These are phyloP conservation scores for Apiospora marii DNA, from an alignment of 2,329 filamentous ascomycete genomes.

Conservation along the genomic window DNA sequence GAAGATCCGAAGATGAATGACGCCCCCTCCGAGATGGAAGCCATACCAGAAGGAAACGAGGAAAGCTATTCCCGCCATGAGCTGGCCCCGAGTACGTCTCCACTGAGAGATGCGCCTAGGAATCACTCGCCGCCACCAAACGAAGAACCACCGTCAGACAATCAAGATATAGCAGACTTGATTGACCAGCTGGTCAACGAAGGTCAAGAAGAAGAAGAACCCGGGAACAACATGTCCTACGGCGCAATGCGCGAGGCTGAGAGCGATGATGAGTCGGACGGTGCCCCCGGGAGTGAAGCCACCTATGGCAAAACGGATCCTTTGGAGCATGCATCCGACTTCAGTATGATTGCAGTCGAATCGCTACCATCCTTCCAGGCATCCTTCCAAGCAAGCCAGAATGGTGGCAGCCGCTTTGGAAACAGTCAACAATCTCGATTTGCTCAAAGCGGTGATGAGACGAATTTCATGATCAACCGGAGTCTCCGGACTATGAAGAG, in stretches of 20 bases:
- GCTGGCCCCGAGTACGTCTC: constrained; percentile 1
- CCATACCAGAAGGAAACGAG: constrained; percentile 21
- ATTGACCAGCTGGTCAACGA: background rate
- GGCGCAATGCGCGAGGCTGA: constrained; percentile 37
- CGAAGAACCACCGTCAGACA: background rate
- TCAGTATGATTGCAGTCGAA: constrained; percentile 67
- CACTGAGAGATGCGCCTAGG: background rate
- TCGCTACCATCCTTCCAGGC: constrained; percentile 56
- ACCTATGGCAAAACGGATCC: constrained; percentile 47
- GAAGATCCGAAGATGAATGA: constrained; percentile 7
- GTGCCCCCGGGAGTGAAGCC: constrained; percentile 30
- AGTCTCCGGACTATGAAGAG: constrained; percentile 60
- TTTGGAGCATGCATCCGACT: constrained; percentile 56
- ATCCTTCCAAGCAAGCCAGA: constrained; percentile 52
- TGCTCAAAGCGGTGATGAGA: constrained; percentile 62
- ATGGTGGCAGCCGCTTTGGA: constrained; percentile 36
- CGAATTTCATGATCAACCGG: constrained; percentile 63
- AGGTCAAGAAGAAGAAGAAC: constrained; percentile 26
- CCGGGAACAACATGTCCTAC: constrained; percentile 33
- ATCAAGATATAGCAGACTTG: constrained; percentile 8
- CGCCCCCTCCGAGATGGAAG: constrained; percentile 20
- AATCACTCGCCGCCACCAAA: background rate
- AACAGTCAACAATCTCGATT: constrained; percentile 38
- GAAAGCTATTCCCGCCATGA: background rate
- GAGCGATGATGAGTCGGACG: constrained; percentile 40